Conservation (phyloP, 164 flowering plant genomes). For the Stephania yunnanensis region DNA sequence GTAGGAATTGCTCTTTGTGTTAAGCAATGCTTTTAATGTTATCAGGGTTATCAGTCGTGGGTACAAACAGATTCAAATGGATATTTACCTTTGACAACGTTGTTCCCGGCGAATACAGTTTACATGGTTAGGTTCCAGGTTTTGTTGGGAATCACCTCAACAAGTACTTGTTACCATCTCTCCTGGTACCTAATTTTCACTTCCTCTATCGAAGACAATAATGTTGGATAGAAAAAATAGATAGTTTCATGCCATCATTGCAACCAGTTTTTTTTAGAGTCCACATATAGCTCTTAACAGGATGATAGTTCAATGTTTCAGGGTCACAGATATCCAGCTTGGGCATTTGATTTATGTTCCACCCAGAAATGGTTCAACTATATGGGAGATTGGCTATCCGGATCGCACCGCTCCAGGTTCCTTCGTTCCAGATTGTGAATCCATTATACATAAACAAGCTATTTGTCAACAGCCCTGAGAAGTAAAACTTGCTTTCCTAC, state of each 20-base stretch:
- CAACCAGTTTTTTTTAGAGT: no score
- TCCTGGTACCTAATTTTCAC: no score
- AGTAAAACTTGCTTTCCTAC: slow-evolving; percentile 23
- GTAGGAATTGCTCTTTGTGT: no score
- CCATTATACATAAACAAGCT: slow-evolving; percentile 43
- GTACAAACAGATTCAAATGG: slow-evolving; percentile 40
- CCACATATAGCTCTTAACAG: neutral
- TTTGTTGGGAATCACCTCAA: slow-evolving; percentile 42
- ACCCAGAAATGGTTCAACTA: slow-evolving; percentile 44
- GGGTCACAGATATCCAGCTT: slow-evolving; percentile 30
- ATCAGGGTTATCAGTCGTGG: slow-evolving; percentile 61
- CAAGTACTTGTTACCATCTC: no score
- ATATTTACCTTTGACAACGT: slow-evolving; percentile 41
- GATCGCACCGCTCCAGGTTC: slow-evolving; percentile 45
- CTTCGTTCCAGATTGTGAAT: slow-evolving; percentile 48
- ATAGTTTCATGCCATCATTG: no score
- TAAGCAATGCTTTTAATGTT: neutral
- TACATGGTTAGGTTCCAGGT: slow-evolving; percentile 60
- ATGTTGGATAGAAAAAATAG: no score
- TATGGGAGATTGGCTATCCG: slow-evolving; percentile 59
- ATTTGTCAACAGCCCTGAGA: slow-evolving; percentile 37
- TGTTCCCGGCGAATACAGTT: slow-evolving; percentile 40
- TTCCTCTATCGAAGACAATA: no score
- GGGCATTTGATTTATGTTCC: slow-evolving; percentile 39
- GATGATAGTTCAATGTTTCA: slow-evolving; percentile 13